These are phyloP conservation scores for Yarrowia alimentaria DNA, from an alignment of 805 yeast species.

Conservation along the genomic window DNA sequence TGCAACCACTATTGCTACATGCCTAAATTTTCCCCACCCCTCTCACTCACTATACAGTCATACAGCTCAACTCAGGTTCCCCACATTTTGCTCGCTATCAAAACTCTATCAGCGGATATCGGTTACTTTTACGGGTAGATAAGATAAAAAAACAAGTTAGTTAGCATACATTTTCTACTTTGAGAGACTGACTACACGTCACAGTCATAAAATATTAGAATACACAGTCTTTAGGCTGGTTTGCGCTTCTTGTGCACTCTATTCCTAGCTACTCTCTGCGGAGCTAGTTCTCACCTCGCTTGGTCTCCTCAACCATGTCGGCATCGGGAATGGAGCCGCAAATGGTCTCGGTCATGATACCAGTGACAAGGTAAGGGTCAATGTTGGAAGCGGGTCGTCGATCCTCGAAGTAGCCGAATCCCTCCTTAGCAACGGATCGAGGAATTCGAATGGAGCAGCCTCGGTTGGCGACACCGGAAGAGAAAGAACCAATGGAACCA, in stretches of 20 bases:
- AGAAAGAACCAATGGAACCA: conserved; percentile 86
- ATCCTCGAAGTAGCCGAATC: conserved; percentile 98
- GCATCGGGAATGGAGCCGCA: conserved; percentile 94
- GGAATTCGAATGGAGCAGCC: conserved; percentile 99
- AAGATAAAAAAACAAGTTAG: too few species aligned
- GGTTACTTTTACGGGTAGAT: too few species aligned
- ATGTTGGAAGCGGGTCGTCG: conserved; percentile 99
- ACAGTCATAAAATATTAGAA: conserved; percentile 24
- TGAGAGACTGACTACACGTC: conserved; percentile 14
- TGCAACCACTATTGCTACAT: too few species aligned
- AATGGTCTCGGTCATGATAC: conserved; percentile 96
- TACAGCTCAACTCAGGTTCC: too few species aligned
- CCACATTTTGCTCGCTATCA: too few species aligned
- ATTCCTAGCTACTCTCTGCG: not conserved
- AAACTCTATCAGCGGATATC: too few species aligned
- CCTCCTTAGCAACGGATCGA: conserved; percentile 97
- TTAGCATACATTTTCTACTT: conserved; percentile 25
- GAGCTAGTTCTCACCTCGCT: conserved; percentile 22
- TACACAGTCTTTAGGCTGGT: conserved; percentile 16
- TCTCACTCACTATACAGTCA: too few species aligned
- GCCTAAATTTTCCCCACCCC: too few species aligned
- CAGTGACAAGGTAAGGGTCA: conserved; percentile 97
- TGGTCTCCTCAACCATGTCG: conserved; percentile 69
- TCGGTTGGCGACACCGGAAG: conserved; percentile 99
- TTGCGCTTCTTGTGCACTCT: conserved; percentile 19